Percentiles rank a stretch among this genome's conserved stretches.
Conservation (phyloP, 2,329 filamentous ascomycete species). For the Chrysosporium keratinophilum region DNA sequence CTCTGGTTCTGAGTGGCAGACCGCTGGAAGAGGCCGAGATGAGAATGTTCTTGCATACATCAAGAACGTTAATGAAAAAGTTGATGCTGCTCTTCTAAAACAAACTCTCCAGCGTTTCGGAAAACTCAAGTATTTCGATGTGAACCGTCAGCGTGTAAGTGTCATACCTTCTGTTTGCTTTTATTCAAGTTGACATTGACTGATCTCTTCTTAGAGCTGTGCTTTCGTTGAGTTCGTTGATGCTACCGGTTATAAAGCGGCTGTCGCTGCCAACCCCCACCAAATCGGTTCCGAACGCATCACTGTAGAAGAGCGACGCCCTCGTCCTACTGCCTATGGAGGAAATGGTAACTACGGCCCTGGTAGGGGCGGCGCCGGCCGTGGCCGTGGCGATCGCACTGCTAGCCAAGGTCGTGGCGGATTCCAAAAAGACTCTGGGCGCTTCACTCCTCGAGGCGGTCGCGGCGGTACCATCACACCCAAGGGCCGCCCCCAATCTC, state of each 20-base stretch:
- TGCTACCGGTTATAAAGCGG: conserved; percentile 68
- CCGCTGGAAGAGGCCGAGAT: conserved; percentile 62
- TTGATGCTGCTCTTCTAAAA: conserved; percentile 63
- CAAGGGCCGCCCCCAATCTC: conserved; percentile 29
- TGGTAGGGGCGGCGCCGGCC: conserved; percentile 52
- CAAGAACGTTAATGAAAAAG: conserved; percentile 87
- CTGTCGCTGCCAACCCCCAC: conserved; percentile 75
- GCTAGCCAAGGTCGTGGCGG: conserved; percentile 57
- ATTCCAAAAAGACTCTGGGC: conserved; percentile 58
- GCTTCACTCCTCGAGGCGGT: conserved; percentile 55
- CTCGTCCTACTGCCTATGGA: conserved; percentile 60
- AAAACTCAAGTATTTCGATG: conserved; percentile 53
- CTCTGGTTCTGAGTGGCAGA: conserved; percentile 71
- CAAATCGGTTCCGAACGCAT: conserved; percentile 72
- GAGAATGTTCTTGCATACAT: conserved; percentile 80
- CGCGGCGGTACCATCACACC: conserved; percentile 47
- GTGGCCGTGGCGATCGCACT: conserved; percentile 58
- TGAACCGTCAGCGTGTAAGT: conserved; percentile 63
- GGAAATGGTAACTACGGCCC: conserved; percentile 49
- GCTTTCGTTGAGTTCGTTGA: conserved; percentile 92
- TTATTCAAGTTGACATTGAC: conserved; percentile 6
- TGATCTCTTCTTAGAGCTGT: conserved; percentile 57
- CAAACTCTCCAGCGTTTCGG: conserved; percentile 59
- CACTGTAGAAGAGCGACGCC: conserved; percentile 77
- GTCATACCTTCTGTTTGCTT: background rate